Percentiles rank a stretch among this genome's conserved stretches.
These are phyloP conservation scores for Rhododendron mucronatum DNA, from an alignment of 148 eudicot species.

Conservation along the genomic window DNA sequence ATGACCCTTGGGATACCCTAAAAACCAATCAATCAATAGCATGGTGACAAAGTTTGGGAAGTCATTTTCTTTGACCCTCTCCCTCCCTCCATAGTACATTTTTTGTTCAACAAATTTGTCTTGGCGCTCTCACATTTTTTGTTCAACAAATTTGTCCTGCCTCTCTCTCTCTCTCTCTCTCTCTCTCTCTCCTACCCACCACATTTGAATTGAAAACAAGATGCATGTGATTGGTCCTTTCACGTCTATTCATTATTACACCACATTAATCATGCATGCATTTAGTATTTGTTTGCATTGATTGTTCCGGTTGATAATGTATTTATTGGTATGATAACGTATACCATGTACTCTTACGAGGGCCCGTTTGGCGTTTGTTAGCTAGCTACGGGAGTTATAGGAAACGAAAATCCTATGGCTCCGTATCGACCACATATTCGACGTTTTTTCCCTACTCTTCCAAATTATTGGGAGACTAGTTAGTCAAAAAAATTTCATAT, in stretches of 20 bases:
- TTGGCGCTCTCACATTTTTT: neutral
- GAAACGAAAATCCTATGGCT: neutral
- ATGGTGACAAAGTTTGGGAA: neutral
- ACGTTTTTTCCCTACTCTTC: too few species aligned
- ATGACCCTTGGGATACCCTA: neutral
- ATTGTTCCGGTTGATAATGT: too few species aligned
- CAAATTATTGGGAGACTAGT: too few species aligned
- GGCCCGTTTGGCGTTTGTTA: neutral
- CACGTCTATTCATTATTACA: neutral
- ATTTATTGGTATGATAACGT: too few species aligned
- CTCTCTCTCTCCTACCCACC: neutral
- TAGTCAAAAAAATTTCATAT: too few species aligned
- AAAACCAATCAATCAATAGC: conserved; percentile 7
- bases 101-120: neutral
- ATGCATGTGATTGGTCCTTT: neutral
- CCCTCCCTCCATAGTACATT: neutral
- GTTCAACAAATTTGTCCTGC: neutral
- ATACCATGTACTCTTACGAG: neutral
- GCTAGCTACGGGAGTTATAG: too few species aligned
- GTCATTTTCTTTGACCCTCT: conserved; percentile 2
- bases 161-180: too few species aligned
- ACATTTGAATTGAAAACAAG: neutral
- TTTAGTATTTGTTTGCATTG: too few species aligned
- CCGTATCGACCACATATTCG: too few species aligned
- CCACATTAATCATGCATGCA: neutral